Evolutionary conservation across 176 grass and related monocot species (phyloP).

Genomic region (Hsuehochloa calcarea): DNA sequence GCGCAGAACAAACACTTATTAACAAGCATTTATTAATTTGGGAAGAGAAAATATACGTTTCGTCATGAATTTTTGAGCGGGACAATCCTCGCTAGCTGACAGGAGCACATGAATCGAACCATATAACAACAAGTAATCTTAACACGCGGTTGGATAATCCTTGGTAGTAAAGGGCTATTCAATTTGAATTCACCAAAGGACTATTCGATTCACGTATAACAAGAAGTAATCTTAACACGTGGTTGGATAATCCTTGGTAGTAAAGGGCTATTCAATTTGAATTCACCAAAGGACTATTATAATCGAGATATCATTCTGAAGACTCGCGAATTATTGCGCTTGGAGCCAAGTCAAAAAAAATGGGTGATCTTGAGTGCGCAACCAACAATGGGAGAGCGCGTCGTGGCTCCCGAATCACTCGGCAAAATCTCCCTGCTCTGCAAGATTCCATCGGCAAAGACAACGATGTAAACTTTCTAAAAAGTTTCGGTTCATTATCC

Average conservation of each 20-base stretch:
- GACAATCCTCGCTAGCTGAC: background rate
- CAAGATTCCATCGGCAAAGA: slow-evolving; percentile 19
- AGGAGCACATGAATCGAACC: background rate
- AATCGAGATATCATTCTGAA: background rate
- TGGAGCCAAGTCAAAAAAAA: background rate
- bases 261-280: background rate
- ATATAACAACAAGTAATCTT: background rate
- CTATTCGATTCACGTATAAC: no score
- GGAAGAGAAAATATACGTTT: background rate
- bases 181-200: background rate
- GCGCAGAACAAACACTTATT: background rate
- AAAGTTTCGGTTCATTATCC: background rate
- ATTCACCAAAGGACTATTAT: background rate
- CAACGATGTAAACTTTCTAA: background rate
- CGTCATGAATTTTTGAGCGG: background rate
- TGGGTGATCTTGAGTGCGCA: no score
- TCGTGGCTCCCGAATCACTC: slow-evolving; percentile 28
- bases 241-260: background rate
- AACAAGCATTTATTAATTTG: background rate
- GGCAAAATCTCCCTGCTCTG: slow-evolving; percentile 21
- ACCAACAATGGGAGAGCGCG: slow-evolving; percentile 6
- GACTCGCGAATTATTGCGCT: background rate
- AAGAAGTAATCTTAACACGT: background rate
- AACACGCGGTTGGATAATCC: background rate
- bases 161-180: background rate